A percentile compares a stretch with the other conserved stretches of the same genome.
Conservation (phyloP, 305 asterid genomes). For the Striga hermonthica region DNA sequence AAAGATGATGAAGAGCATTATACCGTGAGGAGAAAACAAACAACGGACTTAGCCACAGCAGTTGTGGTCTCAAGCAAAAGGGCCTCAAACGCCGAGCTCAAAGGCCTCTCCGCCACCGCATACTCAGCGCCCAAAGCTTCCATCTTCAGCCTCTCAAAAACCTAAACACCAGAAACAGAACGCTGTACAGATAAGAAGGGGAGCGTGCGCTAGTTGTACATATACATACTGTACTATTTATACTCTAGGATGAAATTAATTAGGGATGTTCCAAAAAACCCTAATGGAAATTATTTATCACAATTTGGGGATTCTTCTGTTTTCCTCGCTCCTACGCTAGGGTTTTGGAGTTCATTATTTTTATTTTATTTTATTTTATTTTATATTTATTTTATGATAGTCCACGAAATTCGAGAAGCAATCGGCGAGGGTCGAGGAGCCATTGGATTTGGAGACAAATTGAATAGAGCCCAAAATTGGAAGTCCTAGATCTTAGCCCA, state of each 20-base stretch:
- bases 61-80: constrained; percentile 29
- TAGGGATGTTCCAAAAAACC: constrained; percentile 24
- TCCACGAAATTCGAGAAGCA: neutral
- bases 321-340: constrained; percentile 25
- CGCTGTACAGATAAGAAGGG: neutral
- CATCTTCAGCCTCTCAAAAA: constrained; percentile 31
- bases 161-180: constrained; percentile 16
- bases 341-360: constrained; percentile 26
- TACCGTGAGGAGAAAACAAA: constrained; percentile 32
- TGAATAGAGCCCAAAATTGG: neutral
- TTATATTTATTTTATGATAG: neutral
- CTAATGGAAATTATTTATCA: constrained; percentile 17
- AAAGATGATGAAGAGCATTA: constrained; percentile 3
- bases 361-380: neutral
- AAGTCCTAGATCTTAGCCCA: neutral
- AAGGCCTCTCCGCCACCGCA: constrained; percentile 25
- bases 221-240: constrained; percentile 12
- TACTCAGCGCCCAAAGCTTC: constrained; percentile 32
- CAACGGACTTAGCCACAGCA: constrained; percentile 26
- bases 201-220: neutral
- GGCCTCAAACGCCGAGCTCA: constrained; percentile 32
- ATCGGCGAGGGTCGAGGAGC: neutral
- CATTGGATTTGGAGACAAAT: neutral
- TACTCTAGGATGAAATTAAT: constrained; percentile 20
- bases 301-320: constrained; percentile 20